Evolutionary conservation across 106 monocot genomes (phyloP).

Genomic region (Dendrobium catenatum): DNA sequence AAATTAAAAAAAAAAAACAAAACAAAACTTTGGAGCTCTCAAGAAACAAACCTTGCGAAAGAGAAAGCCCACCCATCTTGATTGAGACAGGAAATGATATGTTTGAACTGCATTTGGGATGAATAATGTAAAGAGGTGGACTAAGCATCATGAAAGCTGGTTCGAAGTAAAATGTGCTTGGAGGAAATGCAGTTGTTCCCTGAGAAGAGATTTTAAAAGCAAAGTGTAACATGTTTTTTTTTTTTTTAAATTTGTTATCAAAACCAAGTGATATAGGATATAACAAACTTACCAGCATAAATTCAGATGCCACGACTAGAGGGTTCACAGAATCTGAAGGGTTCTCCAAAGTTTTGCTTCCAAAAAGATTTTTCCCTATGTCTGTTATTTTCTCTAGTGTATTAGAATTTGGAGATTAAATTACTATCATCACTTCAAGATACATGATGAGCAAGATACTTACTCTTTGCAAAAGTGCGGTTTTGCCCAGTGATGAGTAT

Average conservation of each 20-base stretch:
- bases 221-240: not conserved
- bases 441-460: not conserved
- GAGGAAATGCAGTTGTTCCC: not conserved
- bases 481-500: slow-evolving; percentile 25
- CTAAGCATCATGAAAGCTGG: not conserved
- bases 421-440: not conserved
- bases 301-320: not conserved
- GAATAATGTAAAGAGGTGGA: slow-evolving; percentile 15
- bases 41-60: not conserved
- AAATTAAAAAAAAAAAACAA: not conserved
- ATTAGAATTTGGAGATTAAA: not conserved
- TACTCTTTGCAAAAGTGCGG: slow-evolving; percentile 18
- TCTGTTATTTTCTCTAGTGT: not conserved
- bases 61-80: not conserved
- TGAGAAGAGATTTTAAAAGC: not conserved
- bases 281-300: slow-evolving; percentile 7
- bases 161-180: not conserved
- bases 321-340: slow-evolving; percentile 5
- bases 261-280: not conserved
- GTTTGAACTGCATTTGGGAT: slow-evolving; percentile 15
- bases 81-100: slow-evolving; percentile 5
- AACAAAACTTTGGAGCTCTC: not conserved
- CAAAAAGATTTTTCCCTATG: slow-evolving; percentile 5
- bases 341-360: slow-evolving; percentile 2
- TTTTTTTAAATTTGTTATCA: not conserved